Conservation (phyloP, 2,329 filamentous ascomycete genomes). For the Xylaria sp. region DNA sequence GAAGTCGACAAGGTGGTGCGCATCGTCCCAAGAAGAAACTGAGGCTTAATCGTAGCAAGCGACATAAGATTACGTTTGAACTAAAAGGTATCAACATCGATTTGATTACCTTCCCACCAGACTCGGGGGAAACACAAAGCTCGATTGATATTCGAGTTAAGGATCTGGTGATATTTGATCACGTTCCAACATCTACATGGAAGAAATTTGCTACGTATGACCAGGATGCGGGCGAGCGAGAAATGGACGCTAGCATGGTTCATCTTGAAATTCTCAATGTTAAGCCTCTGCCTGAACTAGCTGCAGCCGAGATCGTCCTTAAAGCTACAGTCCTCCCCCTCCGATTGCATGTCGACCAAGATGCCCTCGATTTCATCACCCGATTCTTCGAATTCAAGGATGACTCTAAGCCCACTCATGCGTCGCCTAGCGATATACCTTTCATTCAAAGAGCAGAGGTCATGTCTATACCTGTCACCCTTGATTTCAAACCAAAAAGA, state of each 20-base stretch:
- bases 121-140: slow-evolving; percentile 83
- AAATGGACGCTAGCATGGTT: slow-evolving; percentile 88
- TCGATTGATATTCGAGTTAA: slow-evolving; percentile 85
- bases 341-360: slow-evolving; percentile 94
- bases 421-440: slow-evolving; percentile 75
- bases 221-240: slow-evolving; percentile 84
- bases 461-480: slow-evolving; percentile 81
- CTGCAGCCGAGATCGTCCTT: slow-evolving; percentile 89
- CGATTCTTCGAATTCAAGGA: slow-evolving; percentile 99
- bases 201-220: slow-evolving; percentile 97
- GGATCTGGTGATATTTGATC: slow-evolving; percentile 91
- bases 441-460: slow-evolving; percentile 93
- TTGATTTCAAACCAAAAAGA: slow-evolving; percentile 98
- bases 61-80: slow-evolving; percentile 96
- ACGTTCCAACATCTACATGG: slow-evolving; percentile 96
- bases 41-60: slow-evolving; percentile 83
- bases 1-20: slow-evolving; percentile 58
- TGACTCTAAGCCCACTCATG: slow-evolving; percentile 66
- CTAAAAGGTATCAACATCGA: slow-evolving; percentile 86
- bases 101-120: slow-evolving; percentile 80
- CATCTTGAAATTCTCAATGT: slow-evolving; percentile 90
- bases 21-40: slow-evolving; percentile 68
- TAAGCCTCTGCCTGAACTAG: slow-evolving; percentile 82
- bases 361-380: slow-evolving; percentile 95
- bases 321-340: slow-evolving; percentile 83